phyloP scores from a whole-genome alignment of 2,329 filamentous ascomycete genomes.

The Pestalotiopsis sp. region DNA sequence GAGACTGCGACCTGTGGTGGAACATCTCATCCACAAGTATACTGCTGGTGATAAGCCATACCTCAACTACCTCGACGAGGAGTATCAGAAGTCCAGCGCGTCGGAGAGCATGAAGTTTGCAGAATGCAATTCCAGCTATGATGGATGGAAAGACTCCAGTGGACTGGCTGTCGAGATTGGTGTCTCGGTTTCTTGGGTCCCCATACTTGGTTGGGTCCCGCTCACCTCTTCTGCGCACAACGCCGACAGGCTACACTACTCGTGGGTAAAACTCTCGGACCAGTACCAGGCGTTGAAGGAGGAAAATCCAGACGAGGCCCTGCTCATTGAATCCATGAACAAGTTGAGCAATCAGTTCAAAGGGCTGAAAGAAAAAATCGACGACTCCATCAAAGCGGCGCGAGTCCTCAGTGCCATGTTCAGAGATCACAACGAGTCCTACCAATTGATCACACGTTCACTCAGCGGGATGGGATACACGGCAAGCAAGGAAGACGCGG shows the following conservation, averaged over 20 bases:
- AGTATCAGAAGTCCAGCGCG: not conserved
- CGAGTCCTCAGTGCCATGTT: not conserved
- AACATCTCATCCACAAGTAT: not conserved
- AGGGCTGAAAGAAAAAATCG: not conserved
- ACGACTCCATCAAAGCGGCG: not conserved
- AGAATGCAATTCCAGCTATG: not conserved
- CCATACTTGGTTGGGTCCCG: no score
- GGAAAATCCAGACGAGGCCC: not conserved
- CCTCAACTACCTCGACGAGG: not conserved
- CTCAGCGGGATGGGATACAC: not conserved
- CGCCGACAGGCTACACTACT: not conserved
- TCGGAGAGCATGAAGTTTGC: not conserved
- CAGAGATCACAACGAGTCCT: not conserved
- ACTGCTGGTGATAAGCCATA: not conserved
- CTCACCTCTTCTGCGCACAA: no score
- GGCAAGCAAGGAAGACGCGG: not conserved
- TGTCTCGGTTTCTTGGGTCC: no score
- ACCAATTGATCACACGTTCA: not conserved
- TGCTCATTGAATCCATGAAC: not conserved
- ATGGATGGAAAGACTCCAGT: not conserved
- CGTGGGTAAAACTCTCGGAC: not conserved
- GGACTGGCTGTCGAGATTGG: not conserved
- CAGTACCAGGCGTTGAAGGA: not conserved
- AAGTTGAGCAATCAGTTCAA: not conserved
- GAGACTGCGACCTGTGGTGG: not conserved